A percentile compares a stretch with the other conserved stretches of the same genome.
phyloP scores from a whole-genome alignment of 305 asterid species.

The Fraxinus paxiana region DNA sequence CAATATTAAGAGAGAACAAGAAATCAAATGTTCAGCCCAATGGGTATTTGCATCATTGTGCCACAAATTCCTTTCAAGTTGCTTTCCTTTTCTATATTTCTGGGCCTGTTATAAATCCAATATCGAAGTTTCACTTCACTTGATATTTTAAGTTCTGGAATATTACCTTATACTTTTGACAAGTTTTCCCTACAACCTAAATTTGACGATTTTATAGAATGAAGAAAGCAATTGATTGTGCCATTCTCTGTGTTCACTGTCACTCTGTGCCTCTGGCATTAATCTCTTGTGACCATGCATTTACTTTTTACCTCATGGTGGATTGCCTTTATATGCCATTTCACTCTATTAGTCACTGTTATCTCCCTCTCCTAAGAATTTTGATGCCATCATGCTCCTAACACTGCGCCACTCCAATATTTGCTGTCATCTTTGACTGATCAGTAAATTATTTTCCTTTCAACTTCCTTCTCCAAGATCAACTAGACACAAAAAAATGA shows the following conservation, averaged over 20 bases:
- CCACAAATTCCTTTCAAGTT: not conserved
- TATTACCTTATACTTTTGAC: not conserved
- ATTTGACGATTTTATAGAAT: not conserved
- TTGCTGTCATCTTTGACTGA: not conserved
- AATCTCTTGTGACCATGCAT: not conserved
- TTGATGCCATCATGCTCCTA: not conserved
- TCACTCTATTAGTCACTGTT: not conserved
- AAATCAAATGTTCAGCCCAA: too few relatives aligned
- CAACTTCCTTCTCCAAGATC: not conserved
- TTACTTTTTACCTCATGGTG: not conserved
- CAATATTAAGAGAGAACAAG: too few relatives aligned
- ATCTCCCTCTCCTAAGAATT: not conserved
- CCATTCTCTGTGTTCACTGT: not conserved
- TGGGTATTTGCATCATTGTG: too few relatives aligned
- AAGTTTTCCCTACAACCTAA: conserved; percentile 8
- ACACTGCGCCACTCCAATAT: not conserved
- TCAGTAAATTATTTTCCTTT: not conserved
- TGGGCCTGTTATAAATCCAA: not conserved
- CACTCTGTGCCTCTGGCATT: not conserved
- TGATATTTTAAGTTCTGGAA: conserved; percentile 2
- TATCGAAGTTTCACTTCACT: not conserved
- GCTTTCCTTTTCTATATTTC: not conserved
- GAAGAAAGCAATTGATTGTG: not conserved
- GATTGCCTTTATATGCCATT: not conserved
- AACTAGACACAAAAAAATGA: not conserved